Base-by-base conservation (phyloP, 2,329 filamentous ascomycete species). In the Akanthomyces lecanii region DNA sequence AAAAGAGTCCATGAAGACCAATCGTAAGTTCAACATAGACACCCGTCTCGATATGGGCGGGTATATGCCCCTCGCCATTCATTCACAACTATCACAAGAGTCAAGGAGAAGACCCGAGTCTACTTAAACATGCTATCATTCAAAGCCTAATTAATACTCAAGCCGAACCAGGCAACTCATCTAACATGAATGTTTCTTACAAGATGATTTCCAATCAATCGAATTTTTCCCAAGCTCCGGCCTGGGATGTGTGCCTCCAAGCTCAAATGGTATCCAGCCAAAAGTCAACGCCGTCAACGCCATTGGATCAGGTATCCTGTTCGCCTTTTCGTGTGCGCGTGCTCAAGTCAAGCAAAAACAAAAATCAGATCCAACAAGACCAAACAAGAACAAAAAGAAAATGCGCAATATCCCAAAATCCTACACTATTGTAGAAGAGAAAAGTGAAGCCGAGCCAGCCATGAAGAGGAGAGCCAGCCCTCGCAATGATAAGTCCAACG, bases 111-210 rank as follows among this genome's bases (percentile, higher is more conserved):
- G 7, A 30, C 28, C 28, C 4, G 28, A 44, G 8, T 52, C 40
- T 61, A 54, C 40, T 47, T 61, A 53, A 61, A n/a, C 28, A 47
- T 38, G 57, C n/a, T 30, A 51, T 61, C 50, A 47, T 61, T 61
- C 21, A 62, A 30, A 50, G 51, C 30, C 60, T 62, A 62, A 62
- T 62, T 62, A 61, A 62, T 62, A 62, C 40, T 36, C 42, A 56
- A 40, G 51, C 60, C 60, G 5, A 21, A 50, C 25, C 18, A 55
- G 60, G 60, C 60, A 25, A 55, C 42, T 62, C 60, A 62, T 62
- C 51, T 62, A 62, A 55, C 60, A 62, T 62, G 51, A 62, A 62
- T 45, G 30, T 47, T 55, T 55, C 48, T 51, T 55, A 62, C 60
- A 62, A 30, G n/a, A 47, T 42, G 25, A 14, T 40, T 18, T 42